These are phyloP conservation scores for Talaromyces sp. DNA, from an alignment of 2,329 filamentous ascomycete genomes.

Conservation along the genomic window DNA sequence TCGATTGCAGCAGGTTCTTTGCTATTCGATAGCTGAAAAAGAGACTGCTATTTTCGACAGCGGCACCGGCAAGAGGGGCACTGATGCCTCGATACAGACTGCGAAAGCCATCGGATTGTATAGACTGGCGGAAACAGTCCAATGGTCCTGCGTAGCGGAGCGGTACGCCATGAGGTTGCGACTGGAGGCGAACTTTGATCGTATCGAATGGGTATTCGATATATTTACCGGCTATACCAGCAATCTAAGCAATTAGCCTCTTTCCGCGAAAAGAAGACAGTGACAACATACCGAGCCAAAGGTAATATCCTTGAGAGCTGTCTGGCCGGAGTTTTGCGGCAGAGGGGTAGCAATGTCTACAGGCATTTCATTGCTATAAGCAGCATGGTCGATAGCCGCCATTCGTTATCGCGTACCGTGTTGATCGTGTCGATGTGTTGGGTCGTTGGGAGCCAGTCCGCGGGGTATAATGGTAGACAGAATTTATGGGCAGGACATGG, in stretches of 20 bases:
- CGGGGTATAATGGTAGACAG: slow-evolving; percentile 4
- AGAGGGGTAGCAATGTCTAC: slow-evolving; percentile 41
- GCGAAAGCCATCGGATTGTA: slow-evolving; percentile 71
- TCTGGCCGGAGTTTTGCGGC: slow-evolving; percentile 50
- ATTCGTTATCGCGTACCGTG: slow-evolving; percentile 22
- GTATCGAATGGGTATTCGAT: slow-evolving; percentile 99
- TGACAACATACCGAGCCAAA: slow-evolving; percentile 71
- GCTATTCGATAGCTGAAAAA: slow-evolving; percentile 83
- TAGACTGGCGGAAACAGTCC: slow-evolving; percentile 88
- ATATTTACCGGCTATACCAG: slow-evolving; percentile 87
- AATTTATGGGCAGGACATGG: slow-evolving; percentile 29
- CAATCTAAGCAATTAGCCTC: slow-evolving; percentile 51
- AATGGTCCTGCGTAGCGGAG: slow-evolving; percentile 79
- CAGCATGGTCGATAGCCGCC: slow-evolving; percentile 38
- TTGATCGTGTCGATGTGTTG: too few relatives aligned
- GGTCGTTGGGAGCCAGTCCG: neutral
- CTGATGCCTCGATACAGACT: slow-evolving; percentile 90
- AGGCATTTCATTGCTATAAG: slow-evolving; percentile 37
- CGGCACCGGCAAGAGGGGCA: slow-evolving; percentile 84
- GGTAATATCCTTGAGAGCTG: slow-evolving; percentile 78
- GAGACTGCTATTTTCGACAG: slow-evolving; percentile 83
- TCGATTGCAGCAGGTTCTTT: slow-evolving; percentile 61
- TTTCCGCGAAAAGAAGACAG: slow-evolving; percentile 11
- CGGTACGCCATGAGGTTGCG: slow-evolving; percentile 81
- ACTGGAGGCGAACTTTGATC: slow-evolving; percentile 93